Evolutionary conservation across 495 filamentous ascomycete species (phyloP).

Genomic region (Neurospora sp.): DNA sequence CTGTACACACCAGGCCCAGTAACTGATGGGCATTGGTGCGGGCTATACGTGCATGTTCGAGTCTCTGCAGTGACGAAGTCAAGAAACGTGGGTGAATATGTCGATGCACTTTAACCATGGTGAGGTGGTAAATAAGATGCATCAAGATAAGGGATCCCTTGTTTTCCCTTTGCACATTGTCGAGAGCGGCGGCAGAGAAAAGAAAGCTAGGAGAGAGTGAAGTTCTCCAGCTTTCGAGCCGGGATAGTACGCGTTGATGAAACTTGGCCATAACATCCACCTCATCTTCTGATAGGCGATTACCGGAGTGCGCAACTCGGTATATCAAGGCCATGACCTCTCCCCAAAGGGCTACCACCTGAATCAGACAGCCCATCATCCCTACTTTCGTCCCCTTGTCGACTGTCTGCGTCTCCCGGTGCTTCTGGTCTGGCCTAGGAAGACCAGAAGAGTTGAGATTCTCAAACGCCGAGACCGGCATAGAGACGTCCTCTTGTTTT

Average conservation of each 20-base stretch:
- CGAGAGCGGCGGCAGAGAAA: constrained; percentile 43
- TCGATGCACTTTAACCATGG: constrained; percentile 52
- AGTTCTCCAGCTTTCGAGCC: constrained; percentile 41
- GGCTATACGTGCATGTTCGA: constrained; percentile 11
- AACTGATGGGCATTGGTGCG: constrained; percentile 1
- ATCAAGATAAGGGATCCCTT: constrained; percentile 45
- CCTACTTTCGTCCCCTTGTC: constrained; percentile 22
- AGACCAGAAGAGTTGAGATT: background rate
- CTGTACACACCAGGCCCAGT: constrained; percentile 11
- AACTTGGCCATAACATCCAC: constrained; percentile 36
- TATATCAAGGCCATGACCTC: constrained; percentile 51
- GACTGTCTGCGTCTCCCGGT: background rate
- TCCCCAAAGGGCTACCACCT: constrained; percentile 53
- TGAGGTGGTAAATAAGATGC: constrained; percentile 53
- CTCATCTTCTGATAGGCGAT: background rate
- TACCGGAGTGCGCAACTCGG: constrained; percentile 40
- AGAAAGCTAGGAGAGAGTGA: constrained; percentile 34
- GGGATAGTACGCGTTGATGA: constrained; percentile 36
- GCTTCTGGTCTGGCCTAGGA: background rate
- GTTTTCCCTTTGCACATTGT: constrained; percentile 16
- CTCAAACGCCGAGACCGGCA: constrained; percentile 31
- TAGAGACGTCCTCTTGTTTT: constrained; percentile 37
- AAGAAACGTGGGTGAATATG: constrained; percentile 27
- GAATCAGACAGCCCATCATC: constrained; percentile 49
- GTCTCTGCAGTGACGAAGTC: background rate